Base-by-base conservation (phyloP, 2,329 filamentous ascomycete genomes). In the Penicillium sp. region DNA sequence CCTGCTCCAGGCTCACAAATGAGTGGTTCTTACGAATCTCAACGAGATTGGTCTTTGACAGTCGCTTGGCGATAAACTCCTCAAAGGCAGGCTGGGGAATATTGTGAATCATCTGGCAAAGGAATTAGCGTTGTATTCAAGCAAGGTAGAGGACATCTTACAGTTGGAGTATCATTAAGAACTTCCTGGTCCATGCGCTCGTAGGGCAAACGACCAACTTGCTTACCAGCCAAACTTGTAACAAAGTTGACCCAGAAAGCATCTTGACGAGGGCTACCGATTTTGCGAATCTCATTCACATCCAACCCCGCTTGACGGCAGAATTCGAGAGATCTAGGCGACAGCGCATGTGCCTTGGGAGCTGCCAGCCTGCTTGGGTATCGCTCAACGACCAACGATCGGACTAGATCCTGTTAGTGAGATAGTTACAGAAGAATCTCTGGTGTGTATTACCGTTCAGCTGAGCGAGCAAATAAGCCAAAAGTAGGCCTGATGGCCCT, bases 31-130 rank as follows among this genome's bases (percentile, higher is more conserved):
- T 52, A 10, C 64, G 61, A 26, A 65, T 52, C 19, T 63, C 61
- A 21, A 69, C 24, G 2, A 63, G 39, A 7, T 45, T 35, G 33
- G 27, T 60, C n/a, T 61, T 55, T 10, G 49, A 43, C 6, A 78
- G 45, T 14, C 61, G 50, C 4, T 62, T 52, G 3, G 69, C 65
- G 2, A 78, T 55, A 14, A 73, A 60, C n/a, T 75, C 61, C 46
- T 79, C 77, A 55, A 78, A 76, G 1, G 61, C 67, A 8, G 76
- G 76, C 42, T 79, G 76, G 0, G 76, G 73, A 6, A 79, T 74
- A 54, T 78, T 79, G 45, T 78, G 75, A 24, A 79, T 76, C 76
- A 78, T 78, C 66, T 42, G 13, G 33, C 21, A 16, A 29, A 14
- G 33, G 5, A 13, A 39, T 51, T 1, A 50, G 53, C n/a, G 35